Base-by-base conservation (phyloP, 768 basidiomycete genomes). In the Serendipita sp. region DNA sequence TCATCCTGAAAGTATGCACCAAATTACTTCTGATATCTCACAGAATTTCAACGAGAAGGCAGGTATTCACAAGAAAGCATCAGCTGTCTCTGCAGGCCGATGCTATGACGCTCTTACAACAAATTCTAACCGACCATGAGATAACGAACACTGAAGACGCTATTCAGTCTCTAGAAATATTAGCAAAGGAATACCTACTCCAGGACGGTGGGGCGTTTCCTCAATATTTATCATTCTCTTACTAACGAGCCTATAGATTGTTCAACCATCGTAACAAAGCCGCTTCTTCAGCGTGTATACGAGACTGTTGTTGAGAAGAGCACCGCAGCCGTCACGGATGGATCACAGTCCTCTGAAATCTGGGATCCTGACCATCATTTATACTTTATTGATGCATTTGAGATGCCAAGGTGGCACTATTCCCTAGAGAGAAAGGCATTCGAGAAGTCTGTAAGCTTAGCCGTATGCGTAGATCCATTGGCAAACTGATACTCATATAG, bases 361-460 rank as follows among this genome's bases (percentile, higher is more conserved):
- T 77, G 92, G 30, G 90, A 93, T 68, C 85, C 88, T 3, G 86
- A 91, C 37, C 84, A 80, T 46, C 89, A 96, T 72, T 75, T 98
- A 34, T 83, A 84, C 70, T 78, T 97, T 68, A 77, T 98, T 35
- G 84, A 95, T 72, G 86, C 95, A 8, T 95, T 92, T 70, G 92
- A 95, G 63, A 97, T 98, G 93, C 96, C 96, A 0, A 76, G 85
- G 11, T 93, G 93, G 86, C 81, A 86, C 70, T 99, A 91, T 85
- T 92, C 93, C 15, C 76, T 79, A 35, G 89, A 94, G 70, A 78
- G 88, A 65, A 87, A 87, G 53, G 86, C 88, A 1, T 98, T 97
- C 70, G 91, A 92, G 65, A 88, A 83, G 94, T 95, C 71, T 51
- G 81, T 63, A 24, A 32, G 16, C 13, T 18, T 10, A 18, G 46